Base-by-base conservation (phyloP, 2,329 filamentous ascomycete species). In the Fusarium oxysporum region DNA sequence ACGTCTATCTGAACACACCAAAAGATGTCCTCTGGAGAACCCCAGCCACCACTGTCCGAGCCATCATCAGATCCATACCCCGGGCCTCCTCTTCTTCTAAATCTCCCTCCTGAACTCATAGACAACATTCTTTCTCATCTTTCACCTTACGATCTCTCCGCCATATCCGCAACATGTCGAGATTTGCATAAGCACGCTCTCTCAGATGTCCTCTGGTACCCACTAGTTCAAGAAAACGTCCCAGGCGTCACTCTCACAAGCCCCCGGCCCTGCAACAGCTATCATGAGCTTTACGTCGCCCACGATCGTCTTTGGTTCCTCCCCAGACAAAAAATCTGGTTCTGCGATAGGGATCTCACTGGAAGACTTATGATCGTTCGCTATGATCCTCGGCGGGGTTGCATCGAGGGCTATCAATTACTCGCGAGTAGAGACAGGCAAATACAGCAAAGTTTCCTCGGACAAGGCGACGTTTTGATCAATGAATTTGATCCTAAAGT, bases 271-370 rank as follows among this genome's bases (percentile, higher is more conserved):
- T 91, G 88, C 76, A 75, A 83, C 5, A 91, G 86, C 30, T 97
- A 91, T 81, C 89, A 89, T 64, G 87, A 92, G 32, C 88, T 97
- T 5, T 97, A 93, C 80, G 84, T 87, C 45, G 87, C 91, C 25
- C 93, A 96, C 79, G 88, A 96, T 71, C 92, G 92, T 1, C 90
- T 92, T 76, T 98, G 95, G 95, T 97, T 97, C 77, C 85, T 98
- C 2, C 87, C 93, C 0, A 90, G 89, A 57, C 86, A 93, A 79
- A 95, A 93, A 81, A 85, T 98, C 71, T 98, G 95, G 95, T 96
- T 97, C 78, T 89, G 90, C 66, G 94, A 97, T 80, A 87, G 86
- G 5, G 88, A 91, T 35, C 86, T 94, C 53, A 91, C 88, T 4
- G 95, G 95, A 1, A 92, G 92, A 78, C 81, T 97, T 45, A 86